Evolutionary conservation across 2,329 filamentous ascomycete genomes (phyloP), one percentile per base, ranked within the genome.

Genomic region (Pezicula carpinea): DNA sequence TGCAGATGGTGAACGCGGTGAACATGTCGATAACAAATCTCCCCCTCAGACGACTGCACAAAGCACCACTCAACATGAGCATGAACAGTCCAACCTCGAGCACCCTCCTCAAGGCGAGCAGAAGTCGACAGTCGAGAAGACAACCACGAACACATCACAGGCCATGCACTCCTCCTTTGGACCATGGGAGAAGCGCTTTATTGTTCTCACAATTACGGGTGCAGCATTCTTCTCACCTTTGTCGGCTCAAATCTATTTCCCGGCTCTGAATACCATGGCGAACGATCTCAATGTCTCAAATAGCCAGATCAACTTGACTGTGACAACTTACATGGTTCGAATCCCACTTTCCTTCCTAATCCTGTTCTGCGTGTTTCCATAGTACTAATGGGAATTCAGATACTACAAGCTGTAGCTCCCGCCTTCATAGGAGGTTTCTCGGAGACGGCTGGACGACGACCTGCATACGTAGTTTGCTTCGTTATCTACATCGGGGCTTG

Each of bases 361-460:
- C 26, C 17, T 48, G 42, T 14, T 22, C 26, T 6, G 35, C 42
- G 23, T 10, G 22, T 19, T 23, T 32, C 39, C 33, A 14, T n/a
- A 36, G 19, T 17, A 17, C 39, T 41, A 18, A 44, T 29, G 43
- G 33, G 13, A 13, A 6, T 70, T 22, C 62, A 60, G 73, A 71
- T 83, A 34, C 70, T 83, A 21, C 80, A 83, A 64, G 80, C 74
- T 8, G 64, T 82, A 17, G 71, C 74, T 3, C 80, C 80, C 19
- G 74, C 74, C 54, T 73, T 82, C 47, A 65, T 80, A 34, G 79
- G 76, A 0, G 73, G 71, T 2, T 64, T 82, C 33, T 74, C 78
- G 0, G 80, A 83, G 56, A 69, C 61, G 2, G 65, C 68, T 2
- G 79, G 80, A 2, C 68, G 78, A 31, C 66, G 78, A 5, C 77